Percentiles rank a stretch among this genome's conserved stretches.
These are phyloP conservation scores for Inga oerstediana DNA, from an alignment of 306 rosid genomes.

Conservation along the genomic window DNA sequence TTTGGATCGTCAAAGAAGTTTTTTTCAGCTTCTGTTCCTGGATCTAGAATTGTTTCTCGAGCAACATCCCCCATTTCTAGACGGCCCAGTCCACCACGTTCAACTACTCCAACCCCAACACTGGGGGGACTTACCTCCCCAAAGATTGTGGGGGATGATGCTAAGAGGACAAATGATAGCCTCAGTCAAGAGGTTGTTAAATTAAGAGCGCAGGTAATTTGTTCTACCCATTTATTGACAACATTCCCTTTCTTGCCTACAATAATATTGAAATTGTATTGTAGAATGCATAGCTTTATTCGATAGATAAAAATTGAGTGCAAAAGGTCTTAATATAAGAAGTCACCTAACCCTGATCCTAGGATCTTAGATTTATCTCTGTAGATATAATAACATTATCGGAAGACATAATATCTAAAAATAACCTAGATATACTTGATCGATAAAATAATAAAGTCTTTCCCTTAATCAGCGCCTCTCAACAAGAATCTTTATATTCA, in stretches of 20 bases:
- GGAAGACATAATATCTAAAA: background rate
- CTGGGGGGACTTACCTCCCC: slow-evolving; percentile 97
- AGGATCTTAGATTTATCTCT: background rate
- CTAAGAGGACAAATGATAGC: slow-evolving; percentile 83
- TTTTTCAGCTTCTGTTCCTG: slow-evolving; percentile 99
- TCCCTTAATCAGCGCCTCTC: background rate
- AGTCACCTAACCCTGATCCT: background rate
- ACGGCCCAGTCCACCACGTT: slow-evolving; percentile 98
- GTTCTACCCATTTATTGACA: slow-evolving; percentile 12
- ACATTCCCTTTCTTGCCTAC: slow-evolving; percentile 27
- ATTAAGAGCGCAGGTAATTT: slow-evolving; percentile 86
- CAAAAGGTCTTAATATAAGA: background rate
- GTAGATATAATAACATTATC: background rate
- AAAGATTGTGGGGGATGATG: slow-evolving; percentile 83
- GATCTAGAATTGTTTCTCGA: slow-evolving; percentile 98
- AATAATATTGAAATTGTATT: background rate
- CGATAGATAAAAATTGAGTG: too few species aligned
- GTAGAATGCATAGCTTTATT: background rate
- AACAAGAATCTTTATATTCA: background rate
- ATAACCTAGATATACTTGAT: background rate
- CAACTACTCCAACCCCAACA: slow-evolving; percentile 99
- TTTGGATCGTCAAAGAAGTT: slow-evolving; percentile 99
- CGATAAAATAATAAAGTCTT: background rate
- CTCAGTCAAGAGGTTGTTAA: slow-evolving; percentile 94
- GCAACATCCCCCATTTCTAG: slow-evolving; percentile 99